phyloP scores from a whole-genome alignment of 2,329 filamentous ascomycete species.

The Triangularia setosa region DNA sequence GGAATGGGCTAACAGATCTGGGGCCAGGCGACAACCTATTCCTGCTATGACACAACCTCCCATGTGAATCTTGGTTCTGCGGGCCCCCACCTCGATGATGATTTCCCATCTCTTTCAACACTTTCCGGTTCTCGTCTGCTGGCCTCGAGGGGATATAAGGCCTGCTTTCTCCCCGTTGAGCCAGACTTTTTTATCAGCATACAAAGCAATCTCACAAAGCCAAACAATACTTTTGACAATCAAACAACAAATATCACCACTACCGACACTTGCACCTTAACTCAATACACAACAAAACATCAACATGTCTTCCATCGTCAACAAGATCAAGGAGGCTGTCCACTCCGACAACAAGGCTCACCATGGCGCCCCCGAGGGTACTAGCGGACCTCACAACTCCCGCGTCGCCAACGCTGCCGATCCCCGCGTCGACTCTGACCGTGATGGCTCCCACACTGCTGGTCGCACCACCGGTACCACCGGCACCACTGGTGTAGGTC shows the following conservation, averaged over 20 bases:
- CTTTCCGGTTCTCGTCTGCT: not conserved
- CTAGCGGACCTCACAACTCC: constrained; percentile 37
- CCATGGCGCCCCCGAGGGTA: constrained; percentile 28
- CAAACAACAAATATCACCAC: constrained; percentile 1
- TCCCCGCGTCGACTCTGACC: constrained; percentile 45
- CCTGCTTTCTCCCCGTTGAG: not conserved
- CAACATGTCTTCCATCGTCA: constrained; percentile 55
- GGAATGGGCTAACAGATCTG: not conserved
- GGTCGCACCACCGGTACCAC: constrained; percentile 33
- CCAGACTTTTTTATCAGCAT: constrained; percentile 9
- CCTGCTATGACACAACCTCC: not conserved
- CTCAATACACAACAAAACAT: constrained; percentile 17
- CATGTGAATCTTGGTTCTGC: not conserved
- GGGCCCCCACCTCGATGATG: not conserved
- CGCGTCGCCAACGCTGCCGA: constrained; percentile 45
- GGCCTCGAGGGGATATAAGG: constrained; percentile 17
- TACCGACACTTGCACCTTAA: not conserved
- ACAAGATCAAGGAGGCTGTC: constrained; percentile 58
- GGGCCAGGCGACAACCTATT: not conserved
- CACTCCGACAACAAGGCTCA: constrained; percentile 38
- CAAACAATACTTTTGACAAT: constrained; percentile 7
- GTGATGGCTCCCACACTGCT: constrained; percentile 29
- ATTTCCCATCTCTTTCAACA: not conserved
- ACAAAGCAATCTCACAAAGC: not conserved
- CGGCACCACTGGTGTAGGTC: constrained; percentile 23